phyloP scores from a whole-genome alignment of 2,329 filamentous ascomycete species.

The Fusarium liriodendri region DNA sequence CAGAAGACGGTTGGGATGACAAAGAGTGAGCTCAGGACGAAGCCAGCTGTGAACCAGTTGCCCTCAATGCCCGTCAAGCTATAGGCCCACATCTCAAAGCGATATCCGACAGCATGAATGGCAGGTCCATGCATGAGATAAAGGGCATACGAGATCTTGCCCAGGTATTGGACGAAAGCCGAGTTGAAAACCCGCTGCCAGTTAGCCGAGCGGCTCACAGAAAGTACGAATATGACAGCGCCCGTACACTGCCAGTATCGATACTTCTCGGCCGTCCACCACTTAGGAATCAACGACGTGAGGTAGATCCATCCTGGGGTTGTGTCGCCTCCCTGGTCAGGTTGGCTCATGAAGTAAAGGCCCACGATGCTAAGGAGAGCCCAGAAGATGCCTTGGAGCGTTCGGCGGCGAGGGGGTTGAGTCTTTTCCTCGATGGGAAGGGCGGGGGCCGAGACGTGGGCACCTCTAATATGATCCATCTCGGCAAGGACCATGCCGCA shows the following conservation, averaged over 20 bases:
- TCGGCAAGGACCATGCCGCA: conserved; percentile 67
- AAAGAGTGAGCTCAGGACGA: conserved; percentile 58
- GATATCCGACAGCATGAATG: conserved; percentile 64
- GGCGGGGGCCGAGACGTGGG: conserved; percentile 50
- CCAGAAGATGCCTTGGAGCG: conserved; percentile 49
- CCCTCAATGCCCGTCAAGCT: conserved; percentile 60
- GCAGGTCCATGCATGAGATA: conserved; percentile 71
- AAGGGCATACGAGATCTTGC: conserved; percentile 69
- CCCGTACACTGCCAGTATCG: conserved; percentile 69
- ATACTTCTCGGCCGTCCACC: conserved; percentile 61
- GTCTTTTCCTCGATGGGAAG: conserved; percentile 42
- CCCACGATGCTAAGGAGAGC: conserved; percentile 57
- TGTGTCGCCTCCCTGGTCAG: conserved; percentile 54
- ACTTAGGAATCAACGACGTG: conserved; percentile 59
- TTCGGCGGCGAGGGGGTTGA: not conserved
- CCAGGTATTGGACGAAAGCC: conserved; percentile 65
- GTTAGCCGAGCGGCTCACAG: conserved; percentile 57
- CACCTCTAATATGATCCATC: conserved; percentile 61
- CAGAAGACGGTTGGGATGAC: conserved; percentile 64
- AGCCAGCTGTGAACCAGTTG: conserved; percentile 58
- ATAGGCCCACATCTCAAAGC: conserved; percentile 61
- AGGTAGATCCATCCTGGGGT: conserved; percentile 66
- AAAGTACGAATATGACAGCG: conserved; percentile 63
- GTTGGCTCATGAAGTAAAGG: conserved; percentile 62
- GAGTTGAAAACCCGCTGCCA: conserved; percentile 65